Conservation (phyloP, 352 stramenopile species). For the Pythium utonaiense region DNA sequence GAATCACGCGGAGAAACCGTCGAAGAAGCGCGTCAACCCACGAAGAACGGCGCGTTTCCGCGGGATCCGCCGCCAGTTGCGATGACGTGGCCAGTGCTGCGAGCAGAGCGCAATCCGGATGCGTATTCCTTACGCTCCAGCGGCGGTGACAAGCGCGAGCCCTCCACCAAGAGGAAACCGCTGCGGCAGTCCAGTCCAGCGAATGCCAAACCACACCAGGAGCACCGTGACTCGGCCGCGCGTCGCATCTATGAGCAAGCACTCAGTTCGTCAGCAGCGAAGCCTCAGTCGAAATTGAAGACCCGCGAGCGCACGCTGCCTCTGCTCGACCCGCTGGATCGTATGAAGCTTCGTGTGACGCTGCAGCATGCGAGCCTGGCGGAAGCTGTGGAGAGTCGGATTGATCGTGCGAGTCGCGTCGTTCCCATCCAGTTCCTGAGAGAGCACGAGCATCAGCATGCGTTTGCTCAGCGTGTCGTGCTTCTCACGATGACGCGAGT, state of each 20-base stretch:
- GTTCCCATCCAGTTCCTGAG: conserved; percentile 30
- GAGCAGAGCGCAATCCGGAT: neutral
- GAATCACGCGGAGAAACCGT: neutral
- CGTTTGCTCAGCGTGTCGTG: conserved; percentile 24
- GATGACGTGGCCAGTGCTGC: neutral
- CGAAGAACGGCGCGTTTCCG: neutral
- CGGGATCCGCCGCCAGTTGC: neutral
- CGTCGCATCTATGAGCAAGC: conserved; percentile 10
- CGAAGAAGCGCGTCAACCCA: neutral
- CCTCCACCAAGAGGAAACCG: neutral
- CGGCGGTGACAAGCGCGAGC: neutral
- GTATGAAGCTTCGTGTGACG: conserved; percentile 1
- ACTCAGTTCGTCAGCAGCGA: neutral
- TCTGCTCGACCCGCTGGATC: conserved; percentile 12
- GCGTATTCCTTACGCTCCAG: neutral
- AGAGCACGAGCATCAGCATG: conserved; percentile 10
- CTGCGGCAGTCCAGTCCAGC: neutral
- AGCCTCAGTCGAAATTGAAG: neutral
- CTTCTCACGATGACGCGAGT: conserved; percentile 18
- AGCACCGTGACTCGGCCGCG: conserved; percentile 2
- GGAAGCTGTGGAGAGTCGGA: conserved; percentile 8
- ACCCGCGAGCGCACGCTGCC: neutral
- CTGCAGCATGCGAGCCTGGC: conserved; percentile 5
- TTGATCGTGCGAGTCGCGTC: conserved; percentile 8
- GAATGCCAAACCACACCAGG: neutral